These are phyloP conservation scores for Oenanthe sinensis DNA, from an alignment of 129 eudicot genomes.

Conservation along the genomic window DNA sequence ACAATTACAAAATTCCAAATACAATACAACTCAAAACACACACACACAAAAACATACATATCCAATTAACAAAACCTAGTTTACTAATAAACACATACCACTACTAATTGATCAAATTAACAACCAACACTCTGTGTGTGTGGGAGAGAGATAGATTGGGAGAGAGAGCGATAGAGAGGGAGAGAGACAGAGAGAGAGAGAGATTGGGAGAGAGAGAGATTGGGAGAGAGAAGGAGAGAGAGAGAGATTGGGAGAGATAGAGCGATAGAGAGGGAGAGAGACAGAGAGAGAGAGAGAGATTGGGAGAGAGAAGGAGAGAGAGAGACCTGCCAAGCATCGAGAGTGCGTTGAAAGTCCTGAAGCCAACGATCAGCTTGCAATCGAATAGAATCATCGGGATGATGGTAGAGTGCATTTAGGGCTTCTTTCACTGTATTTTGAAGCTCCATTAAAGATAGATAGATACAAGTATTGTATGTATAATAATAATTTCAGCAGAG, in stretches of 20 bases:
- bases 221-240: background rate
- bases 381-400: constrained; percentile 88
- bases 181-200: background rate
- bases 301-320: background rate
- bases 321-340: constrained; percentile 98
- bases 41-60: background rate
- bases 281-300: background rate
- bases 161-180: too few relatives aligned
- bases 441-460: constrained; percentile 41
- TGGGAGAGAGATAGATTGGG: too few relatives aligned
- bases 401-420: constrained; percentile 95
- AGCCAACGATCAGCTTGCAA: constrained; percentile 99
- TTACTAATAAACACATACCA: background rate
- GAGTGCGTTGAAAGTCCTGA: constrained; percentile 87
- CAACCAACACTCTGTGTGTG: background rate
- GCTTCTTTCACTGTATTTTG: constrained; percentile 95
- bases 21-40: background rate
- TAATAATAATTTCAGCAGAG: background rate
- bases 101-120: background rate
- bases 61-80: background rate
- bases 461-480: background rate
- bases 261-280: background rate
- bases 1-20: too few relatives aligned
- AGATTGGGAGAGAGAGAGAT: background rate
- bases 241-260: too few relatives aligned